Conservation (phyloP, 768 basidiomycete species). For the Coprinellus aureogranulatus region DNA sequence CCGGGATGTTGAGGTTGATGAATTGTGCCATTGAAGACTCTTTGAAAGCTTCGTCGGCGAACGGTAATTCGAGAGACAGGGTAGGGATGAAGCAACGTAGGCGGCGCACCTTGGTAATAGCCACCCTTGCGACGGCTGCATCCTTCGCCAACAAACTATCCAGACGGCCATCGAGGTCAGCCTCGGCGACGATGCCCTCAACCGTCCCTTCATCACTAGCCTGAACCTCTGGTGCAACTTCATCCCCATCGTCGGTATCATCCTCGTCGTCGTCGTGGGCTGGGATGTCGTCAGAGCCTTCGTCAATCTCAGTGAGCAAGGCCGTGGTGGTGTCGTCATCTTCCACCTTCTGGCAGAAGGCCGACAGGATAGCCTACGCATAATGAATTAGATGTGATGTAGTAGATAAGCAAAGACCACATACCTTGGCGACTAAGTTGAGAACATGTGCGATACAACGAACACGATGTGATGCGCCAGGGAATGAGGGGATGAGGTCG, state of each 20-base stretch:
- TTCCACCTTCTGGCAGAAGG: conserved; percentile 3
- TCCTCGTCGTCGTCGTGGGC: not conserved
- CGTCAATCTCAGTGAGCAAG: not conserved
- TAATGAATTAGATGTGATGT: not conserved
- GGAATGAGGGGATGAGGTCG: conserved; percentile 17
- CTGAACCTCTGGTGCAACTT: conserved; percentile 18
- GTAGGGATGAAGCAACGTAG: not conserved
- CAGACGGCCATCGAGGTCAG: not conserved
- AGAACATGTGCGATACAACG: conserved; percentile 37
- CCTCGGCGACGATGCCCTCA: conserved; percentile 10
- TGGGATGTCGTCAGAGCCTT: not conserved
- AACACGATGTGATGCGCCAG: conserved; percentile 18
- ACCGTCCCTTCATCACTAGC: conserved; percentile 17
- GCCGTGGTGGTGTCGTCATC: not conserved
- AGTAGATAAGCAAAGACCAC: conserved; percentile 24
- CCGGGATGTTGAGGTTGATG: too few species aligned
- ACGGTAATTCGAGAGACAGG: too few species aligned
- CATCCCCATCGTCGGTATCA: conserved; percentile 12
- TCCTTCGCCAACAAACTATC: not conserved
- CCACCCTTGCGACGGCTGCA: not conserved
- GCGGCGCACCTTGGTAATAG: conserved; percentile 15
- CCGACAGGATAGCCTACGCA: conserved; percentile 17
- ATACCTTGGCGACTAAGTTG: conserved; percentile 31
- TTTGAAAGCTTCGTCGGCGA: too few species aligned
- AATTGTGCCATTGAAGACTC: too few species aligned